Evolutionary conservation across 163 green algal genomes (phyloP).

Genomic region (Chlorella variabilis): DNA sequence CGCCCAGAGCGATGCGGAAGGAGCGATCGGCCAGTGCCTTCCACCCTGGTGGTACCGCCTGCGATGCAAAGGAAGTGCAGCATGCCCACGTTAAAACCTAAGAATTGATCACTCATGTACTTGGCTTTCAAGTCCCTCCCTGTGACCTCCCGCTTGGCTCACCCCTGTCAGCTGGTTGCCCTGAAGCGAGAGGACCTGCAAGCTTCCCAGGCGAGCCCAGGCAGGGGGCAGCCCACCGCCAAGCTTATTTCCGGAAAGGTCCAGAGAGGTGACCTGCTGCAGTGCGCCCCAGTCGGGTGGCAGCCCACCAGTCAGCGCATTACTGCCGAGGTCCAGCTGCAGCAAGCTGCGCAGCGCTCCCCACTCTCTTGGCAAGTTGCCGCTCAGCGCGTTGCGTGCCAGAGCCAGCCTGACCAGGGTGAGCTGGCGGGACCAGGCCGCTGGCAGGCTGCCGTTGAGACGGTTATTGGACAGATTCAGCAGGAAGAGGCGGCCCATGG

Average conservation of each 20-base stretch:
- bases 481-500: conserved; percentile 3
- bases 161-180: conserved; percentile 44
- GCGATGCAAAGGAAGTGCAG: not conserved
- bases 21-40: not conserved
- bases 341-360: conserved; percentile 1
- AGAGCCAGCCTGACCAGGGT: conserved; percentile 24
- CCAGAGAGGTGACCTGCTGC: not conserved
- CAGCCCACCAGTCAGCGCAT: conserved; percentile 33
- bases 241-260: conserved; percentile 28
- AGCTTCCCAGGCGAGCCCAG: conserved; percentile 7
- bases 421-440: conserved; percentile 34
- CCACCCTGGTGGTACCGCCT: conserved; percentile 7
- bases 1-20: conserved; percentile 9
- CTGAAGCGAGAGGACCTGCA: conserved; percentile 40
- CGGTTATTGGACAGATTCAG: conserved; percentile 41
- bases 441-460: conserved; percentile 36
- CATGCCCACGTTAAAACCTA: too few relatives aligned
- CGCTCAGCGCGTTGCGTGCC: conserved; percentile 5
- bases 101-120: too few relatives aligned
- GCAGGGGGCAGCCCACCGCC: not conserved
- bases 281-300: conserved; percentile 12
- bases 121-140: too few relatives aligned
- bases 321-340: conserved; percentile 17
- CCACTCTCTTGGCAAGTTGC: conserved; percentile 26
- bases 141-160: too few relatives aligned